These are phyloP conservation scores for Mucor lusitanicus DNA, from an alignment of 371 early-diverging fungal genomes.

Conservation along the genomic window DNA sequence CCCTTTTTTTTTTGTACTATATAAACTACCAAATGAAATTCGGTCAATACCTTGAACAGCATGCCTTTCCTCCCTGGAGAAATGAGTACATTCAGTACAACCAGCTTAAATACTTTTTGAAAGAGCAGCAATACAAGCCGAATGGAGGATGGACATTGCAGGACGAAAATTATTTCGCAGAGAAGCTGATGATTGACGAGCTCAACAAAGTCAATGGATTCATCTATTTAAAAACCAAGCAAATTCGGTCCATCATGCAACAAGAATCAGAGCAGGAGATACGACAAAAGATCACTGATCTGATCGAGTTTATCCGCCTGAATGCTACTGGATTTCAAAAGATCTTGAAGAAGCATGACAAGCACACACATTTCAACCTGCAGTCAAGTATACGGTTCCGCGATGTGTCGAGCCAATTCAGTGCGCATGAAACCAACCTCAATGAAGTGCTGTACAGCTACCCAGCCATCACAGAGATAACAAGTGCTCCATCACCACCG, in stretches of 20 bases:
- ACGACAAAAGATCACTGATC: constrained; percentile 70
- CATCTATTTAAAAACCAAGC: constrained; percentile 11
- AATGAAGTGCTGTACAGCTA: background rate
- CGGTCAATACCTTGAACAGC: constrained; percentile 10
- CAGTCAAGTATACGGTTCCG: background rate
- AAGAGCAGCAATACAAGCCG: constrained; percentile 5
- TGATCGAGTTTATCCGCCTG: constrained; percentile 84
- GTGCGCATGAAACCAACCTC: background rate
- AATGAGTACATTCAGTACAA: constrained; percentile 24
- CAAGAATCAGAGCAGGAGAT: constrained; percentile 25
- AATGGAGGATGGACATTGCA: constrained; percentile 7
- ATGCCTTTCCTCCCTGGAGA: constrained; percentile 16
- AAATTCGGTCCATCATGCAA: constrained; percentile 3
- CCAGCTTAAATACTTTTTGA: constrained; percentile 17
- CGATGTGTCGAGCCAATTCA: background rate
- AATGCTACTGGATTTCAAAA: constrained; percentile 93
- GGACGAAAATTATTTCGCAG: constrained; percentile 15
- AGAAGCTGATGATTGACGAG: background rate
- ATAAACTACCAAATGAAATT: constrained; percentile 18
- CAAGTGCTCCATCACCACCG: background rate
- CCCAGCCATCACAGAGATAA: background rate
- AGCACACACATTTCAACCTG: constrained; percentile 59
- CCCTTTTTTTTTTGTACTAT: background rate
- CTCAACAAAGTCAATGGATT: constrained; percentile 11
- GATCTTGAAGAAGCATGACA: constrained; percentile 95